Evolutionary conservation across 2,329 filamentous ascomycete genomes (phyloP), one percentile per base, ranked within the genome.

Genomic region (Pyrenochaeta sp.): DNA sequence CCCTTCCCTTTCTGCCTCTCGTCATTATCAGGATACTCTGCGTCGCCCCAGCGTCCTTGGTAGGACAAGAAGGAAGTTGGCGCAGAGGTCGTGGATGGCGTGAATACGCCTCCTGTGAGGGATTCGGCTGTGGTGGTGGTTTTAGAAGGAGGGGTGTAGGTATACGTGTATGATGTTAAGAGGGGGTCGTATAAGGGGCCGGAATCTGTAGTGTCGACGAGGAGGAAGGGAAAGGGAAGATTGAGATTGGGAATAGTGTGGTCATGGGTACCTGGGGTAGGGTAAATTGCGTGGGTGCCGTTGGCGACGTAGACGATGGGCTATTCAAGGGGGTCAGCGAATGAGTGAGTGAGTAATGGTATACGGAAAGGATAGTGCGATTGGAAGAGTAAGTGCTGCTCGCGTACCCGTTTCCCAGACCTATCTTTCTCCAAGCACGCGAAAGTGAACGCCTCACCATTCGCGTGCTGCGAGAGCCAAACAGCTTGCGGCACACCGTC

Each of bases 231-330:
- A 0, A 57, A 22, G 0, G 83, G 82, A 10, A 87, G 78, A 61
- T 86, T 84, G 19, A 87, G 45, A 52, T 84, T 80, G 0, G 87
- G 86, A 52, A 89, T 85, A 0, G 83, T 84, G 67, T 89, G 86
- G 67, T 88, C 86, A 65, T 89, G 86, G 1, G 74, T 76, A 8
- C 86, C 87, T 22, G 75, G 46, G 4, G 80, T 84, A n/a, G 86
- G 83, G 68, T 89, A 90, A 62, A 85, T 85, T 22, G 87, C 88
- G 72, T 90, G 88, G 0, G 83, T 84, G 10, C 87, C 88, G 48
- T 85, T 84, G 0, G 83, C 85, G 9, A 81, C 81, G 71, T 86
- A 89, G 25, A 77, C 74, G 24, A 88, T 72, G 1, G 69, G 69
- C 64, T 71, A 19, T 13, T 7, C 15, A 25, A 13, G 24, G 53